Evolutionary conservation across 768 basidiomycete genomes (phyloP), one percentile per base, ranked within the genome.

Genomic region (Cystoderma amianthinum): DNA sequence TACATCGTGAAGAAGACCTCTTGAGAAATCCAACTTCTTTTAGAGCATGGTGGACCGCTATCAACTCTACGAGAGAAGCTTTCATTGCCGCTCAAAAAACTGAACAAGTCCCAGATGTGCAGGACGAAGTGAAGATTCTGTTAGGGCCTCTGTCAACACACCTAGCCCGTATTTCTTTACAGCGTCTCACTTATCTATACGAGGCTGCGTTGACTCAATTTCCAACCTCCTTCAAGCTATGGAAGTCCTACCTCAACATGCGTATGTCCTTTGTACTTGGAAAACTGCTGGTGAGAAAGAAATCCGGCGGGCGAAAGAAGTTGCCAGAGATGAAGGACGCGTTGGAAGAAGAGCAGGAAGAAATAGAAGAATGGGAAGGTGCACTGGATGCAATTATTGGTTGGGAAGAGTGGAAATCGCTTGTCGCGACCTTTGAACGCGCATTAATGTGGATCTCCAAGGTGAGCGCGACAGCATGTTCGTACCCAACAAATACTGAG

Each of bases 371-470:
- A 49, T 98, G 94, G 91, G 80, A 88, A 36, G 82, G 78, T 4
- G 84, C 87, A 13, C 63, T 98, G 38, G 89, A 98, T 55, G 80
- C 84, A 2, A 69, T 93, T 4, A 72, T 96, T n/a, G 96, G 95
- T 4, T 96, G 85, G 82, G 83, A 89, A 49, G 96, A 99, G 61
- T 99, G 96, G 96, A 90, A 78, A 55, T 65, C 80, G 12, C 74
- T 99, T 10, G 72, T 95, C 13, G 86, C 91, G 6, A 77, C 80
- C 0, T 95, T 91, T 56, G 96, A 99, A 56, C 78, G 96, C 45
- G 89, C 90, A 44, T 66, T 99, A 30, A 90, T 90, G 82, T 98
- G 92, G 86, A 61, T 97, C 38, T 91, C 93, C 42, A 87, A 81
- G 59, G 93, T 92, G 53, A 48, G 80, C 65, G 21, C n/a, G n/a